Conservation (phyloP, 1,284 basidiomycete species). For the Takashimella koratensis region DNA sequence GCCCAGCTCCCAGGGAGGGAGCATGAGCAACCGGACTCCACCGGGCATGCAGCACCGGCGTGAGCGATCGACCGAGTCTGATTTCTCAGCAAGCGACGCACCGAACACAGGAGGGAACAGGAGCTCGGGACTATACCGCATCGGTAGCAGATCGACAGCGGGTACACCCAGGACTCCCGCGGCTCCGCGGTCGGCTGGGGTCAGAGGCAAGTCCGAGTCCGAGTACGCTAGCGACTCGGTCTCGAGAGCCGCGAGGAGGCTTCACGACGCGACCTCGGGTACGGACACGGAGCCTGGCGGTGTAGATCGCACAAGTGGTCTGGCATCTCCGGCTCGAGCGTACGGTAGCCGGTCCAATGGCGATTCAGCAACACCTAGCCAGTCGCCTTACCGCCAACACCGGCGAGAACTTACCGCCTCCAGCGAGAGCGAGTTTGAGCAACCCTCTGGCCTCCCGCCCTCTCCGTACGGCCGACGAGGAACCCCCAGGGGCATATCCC, state of each 20-base stretch:
- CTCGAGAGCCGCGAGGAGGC: neutral
- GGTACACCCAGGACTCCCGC: neutral
- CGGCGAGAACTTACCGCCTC: neutral
- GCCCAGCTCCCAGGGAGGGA: neutral
- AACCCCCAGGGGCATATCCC: neutral
- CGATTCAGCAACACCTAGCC: too few relatives aligned
- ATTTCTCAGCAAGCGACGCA: neutral
- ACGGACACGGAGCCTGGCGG: neutral
- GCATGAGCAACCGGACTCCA: neutral
- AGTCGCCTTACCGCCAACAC: neutral
- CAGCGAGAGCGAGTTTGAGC: neutral
- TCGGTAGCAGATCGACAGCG: constrained; percentile 6
- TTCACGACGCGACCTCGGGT: neutral
- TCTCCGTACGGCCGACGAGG: neutral
- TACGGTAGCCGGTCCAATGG: too few relatives aligned
- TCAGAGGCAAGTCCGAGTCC: too few relatives aligned
- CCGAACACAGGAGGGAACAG: neutral
- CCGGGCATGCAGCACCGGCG: neutral
- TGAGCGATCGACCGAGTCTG: neutral
- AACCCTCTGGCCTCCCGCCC: neutral
- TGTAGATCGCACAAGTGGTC: neutral
- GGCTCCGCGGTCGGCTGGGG: too few relatives aligned
- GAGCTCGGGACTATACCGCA: constrained; percentile 11
- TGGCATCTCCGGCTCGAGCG: neutral
- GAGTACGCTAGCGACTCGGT: too few relatives aligned